Conservation (phyloP, 768 basidiomycete genomes). For the Tricholoma terreum region DNA sequence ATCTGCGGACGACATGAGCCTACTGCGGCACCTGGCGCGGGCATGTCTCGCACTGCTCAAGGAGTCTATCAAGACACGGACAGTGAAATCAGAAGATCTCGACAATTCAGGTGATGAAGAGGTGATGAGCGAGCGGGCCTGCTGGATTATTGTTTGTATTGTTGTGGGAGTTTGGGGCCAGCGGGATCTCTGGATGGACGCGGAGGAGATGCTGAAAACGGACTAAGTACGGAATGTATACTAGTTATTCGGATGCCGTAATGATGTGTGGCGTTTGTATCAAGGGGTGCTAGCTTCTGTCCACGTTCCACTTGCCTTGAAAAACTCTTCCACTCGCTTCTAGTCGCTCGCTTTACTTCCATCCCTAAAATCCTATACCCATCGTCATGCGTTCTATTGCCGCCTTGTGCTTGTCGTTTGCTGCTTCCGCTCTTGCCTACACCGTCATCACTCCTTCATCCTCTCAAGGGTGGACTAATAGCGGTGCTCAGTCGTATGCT, state of each 20-base stretch:
- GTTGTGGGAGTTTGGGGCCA: conserved; percentile 75
- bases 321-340: conserved; percentile 16
- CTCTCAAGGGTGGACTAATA: conserved; percentile 53
- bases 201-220: conserved; percentile 47
- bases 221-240: too few species aligned
- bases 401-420: conserved; percentile 45
- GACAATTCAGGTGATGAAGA: conserved; percentile 7
- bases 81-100: conserved; percentile 8
- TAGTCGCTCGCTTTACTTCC: conserved; percentile 12
- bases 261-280: background rate
- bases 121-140: conserved; percentile 43
- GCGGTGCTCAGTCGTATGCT: conserved; percentile 46
- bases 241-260: background rate
- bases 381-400: conserved; percentile 42
- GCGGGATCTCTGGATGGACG: conserved; percentile 77
- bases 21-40: conserved; percentile 72
- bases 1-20: conserved; percentile 72
- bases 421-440: conserved; percentile 62
- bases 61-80: conserved; percentile 22
- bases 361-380: conserved; percentile 9
- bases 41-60: conserved; percentile 59
- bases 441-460: conserved; percentile 50
- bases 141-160: conserved; percentile 72
- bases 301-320: conserved; percentile 12
- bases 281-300: background rate